Base-by-base conservation (phyloP, 768 basidiomycete species). In the Suillus tomentosus region DNA sequence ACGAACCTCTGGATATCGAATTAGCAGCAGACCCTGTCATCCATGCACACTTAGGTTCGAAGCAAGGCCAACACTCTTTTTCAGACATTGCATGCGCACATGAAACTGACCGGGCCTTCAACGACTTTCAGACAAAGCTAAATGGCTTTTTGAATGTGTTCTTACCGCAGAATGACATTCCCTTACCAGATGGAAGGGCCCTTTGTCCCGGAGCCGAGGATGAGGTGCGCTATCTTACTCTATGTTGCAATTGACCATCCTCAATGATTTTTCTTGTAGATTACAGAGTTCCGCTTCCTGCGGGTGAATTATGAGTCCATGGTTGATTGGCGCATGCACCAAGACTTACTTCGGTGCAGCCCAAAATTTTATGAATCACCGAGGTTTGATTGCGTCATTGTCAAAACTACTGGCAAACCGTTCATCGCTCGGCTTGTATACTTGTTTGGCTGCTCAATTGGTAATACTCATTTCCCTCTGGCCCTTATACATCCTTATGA, bases 371-470 rank as follows among this genome's bases (percentile, higher is more conserved):
- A 67, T 51, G 55, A 58, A 15, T 10, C 15, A 5, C 54, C 56
- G 0, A 60, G 66, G 19, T 64, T 55, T 65, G 74, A 78, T 55
- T 66, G 51, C n/a, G 67, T 78, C 13, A 64, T 79, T 24, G 50
- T 77, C 24, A 34, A 75, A 13, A 66, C 66, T 1, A 10, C 36
- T 1, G 36, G 10, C 36, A 36, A 36, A 36, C 36, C 9, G 2
- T 36, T 36, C 2, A 9, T 36, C 9, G 9, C 36, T 36, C 9
- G 5, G 7, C 36, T 36, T 10, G 10, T 36, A 2, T 36, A 36
- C 36, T 36, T 36, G 36, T 36, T 36, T 2, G 10, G 36, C 9
- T 36, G 36, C 36, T 36, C 36, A 1, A 36, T 36, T 10, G 36
- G 36, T 15, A 5, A 13, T 13, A 6, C 40, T 15, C 4, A 42